Base-by-base conservation (phyloP, 2,329 filamentous ascomycete genomes). In the Byssoonygena ceratinophila region DNA sequence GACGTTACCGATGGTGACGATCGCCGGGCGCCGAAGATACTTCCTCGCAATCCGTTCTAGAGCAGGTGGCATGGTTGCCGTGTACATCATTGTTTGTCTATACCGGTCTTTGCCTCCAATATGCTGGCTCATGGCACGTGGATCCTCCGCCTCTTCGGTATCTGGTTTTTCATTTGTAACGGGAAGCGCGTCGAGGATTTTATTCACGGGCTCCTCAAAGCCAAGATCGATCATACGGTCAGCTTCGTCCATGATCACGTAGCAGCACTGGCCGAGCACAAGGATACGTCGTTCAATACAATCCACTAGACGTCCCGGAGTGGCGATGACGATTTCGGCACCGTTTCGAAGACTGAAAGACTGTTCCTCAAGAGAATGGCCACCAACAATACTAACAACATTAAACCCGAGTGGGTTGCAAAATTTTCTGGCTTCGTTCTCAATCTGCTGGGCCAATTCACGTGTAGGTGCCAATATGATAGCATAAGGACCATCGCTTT, bases 71-170 rank as follows among this genome's bases (percentile, higher is more conserved):
- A 98, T 98, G 25, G 92, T 98, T 50, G 92, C 92, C 59, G 92
- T 97, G 80, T 97, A 98, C 92, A 98, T 98, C 92, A 98, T 98
- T 0, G 92, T 98, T 69, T 98, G 91, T 54, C 92, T 78, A 72
- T 97, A 97, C 20, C 85, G 79, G 62, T 89, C 84, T 59, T 82
- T 81, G 16, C 81, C 81, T 50, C 83, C 83, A 1, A 94, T 72
- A 61, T 85, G 85, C 54, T 81, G 78, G 61, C 82, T 84, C 91
- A 97, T 97, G n/a, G 84, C 81, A 53, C 79, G 75, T 0, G 86
- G 76, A 64, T 97, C 80, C 68, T 98, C 92, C 4, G 92, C 92
- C 50, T 87, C 87, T 11, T 97, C 91, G 0, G 81, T 85, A 68
- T 98, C 92, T 0, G 92, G 92, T 69, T 97, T 98, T 69, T 95